Evolutionary conservation across 2,329 filamentous ascomycete species (phyloP), one percentile per base, ranked within the genome.

Genomic region (Sphaerulina vaccinii): DNA sequence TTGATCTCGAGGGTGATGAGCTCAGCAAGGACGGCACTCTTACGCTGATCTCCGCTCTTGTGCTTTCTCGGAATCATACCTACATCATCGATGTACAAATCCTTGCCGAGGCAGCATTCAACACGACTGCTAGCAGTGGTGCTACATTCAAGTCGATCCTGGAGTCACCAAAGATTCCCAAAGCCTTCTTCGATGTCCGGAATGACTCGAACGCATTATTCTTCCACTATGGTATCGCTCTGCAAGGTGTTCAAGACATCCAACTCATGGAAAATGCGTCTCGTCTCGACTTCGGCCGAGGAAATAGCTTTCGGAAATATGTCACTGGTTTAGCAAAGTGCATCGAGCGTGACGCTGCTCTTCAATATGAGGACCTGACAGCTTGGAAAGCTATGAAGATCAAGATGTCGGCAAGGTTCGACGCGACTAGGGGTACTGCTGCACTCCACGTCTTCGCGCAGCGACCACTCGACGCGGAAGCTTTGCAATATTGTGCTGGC

Each of bases 121-220:
- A 52, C 15, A 74, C 69, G 13, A 42, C 47, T 6, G 47, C 15
- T 18, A 13, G 23, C 3, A 58, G 57, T 15, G 63, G 61, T 3
- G 39, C 35, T 13, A 65, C 57, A 1, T 52, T 70, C 1, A 73
- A 73, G 54, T 40, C 41, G 0, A 71, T 82, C 9, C 62, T 83
- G 1, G 75, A 83, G 62, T 72, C 69, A 0, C 7, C 55, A 0
- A 7, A 38, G 0, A 73, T 77, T n/a, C 64, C 68, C 0, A 83
- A 83, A 57, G 75, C 77, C 22, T 73, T 84, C 54, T 84, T 82
- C 58, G 81, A 84, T 54, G 70, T 84, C 13, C 77, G 80, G 2
- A 79, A 78, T 56, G 79, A 83, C 58, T 80, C 81, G 0, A 77
- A 83, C 57, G 79, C 80, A 0, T 64, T 85, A 0, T 80, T 70